These are phyloP conservation scores for Bocquillonia castaneifolia DNA, from an alignment of 441 rosid genomes.

Conservation along the genomic window DNA sequence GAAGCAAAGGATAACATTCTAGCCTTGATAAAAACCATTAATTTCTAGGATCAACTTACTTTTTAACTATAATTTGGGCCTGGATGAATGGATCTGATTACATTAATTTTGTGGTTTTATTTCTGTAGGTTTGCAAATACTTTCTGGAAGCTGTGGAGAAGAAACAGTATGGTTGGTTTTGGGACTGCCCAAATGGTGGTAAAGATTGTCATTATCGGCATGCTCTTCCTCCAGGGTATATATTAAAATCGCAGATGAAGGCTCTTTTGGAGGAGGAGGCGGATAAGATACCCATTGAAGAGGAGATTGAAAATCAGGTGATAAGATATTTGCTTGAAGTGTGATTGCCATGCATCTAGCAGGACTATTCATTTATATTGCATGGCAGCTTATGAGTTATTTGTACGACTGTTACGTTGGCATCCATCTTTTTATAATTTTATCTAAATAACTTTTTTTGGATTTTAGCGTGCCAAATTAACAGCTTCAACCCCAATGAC, in stretches of 20 bases:
- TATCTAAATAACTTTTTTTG: conserved; percentile 9
- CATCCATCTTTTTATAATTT: neutral
- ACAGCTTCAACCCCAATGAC: conserved; percentile 73
- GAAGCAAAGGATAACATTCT: neutral
- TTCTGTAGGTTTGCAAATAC: conserved; percentile 77
- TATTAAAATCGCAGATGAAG: conserved; percentile 93
- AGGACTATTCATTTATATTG: neutral
- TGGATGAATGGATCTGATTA: neutral
- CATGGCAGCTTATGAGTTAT: neutral
- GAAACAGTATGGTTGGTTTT: conserved; percentile 92
- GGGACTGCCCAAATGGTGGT: conserved; percentile 87
- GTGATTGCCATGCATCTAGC: neutral
- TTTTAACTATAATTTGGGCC: neutral
- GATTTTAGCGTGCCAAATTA: conserved; percentile 69
- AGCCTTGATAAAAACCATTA: neutral
- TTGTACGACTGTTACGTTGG: conserved; percentile 6
- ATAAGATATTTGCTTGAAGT: conserved; percentile 3
- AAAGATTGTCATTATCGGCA: conserved; percentile 90
- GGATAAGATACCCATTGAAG: conserved; percentile 69
- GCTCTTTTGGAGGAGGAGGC: conserved; percentile 85
- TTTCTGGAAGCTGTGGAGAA: conserved; percentile 90
- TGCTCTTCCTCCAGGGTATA: conserved; percentile 93
- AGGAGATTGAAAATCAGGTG: conserved; percentile 90
- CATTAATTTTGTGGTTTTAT: neutral
- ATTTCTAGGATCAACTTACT: neutral